Conservation (phyloP, 106 monocot species). For the Dendrobium officinale region DNA sequence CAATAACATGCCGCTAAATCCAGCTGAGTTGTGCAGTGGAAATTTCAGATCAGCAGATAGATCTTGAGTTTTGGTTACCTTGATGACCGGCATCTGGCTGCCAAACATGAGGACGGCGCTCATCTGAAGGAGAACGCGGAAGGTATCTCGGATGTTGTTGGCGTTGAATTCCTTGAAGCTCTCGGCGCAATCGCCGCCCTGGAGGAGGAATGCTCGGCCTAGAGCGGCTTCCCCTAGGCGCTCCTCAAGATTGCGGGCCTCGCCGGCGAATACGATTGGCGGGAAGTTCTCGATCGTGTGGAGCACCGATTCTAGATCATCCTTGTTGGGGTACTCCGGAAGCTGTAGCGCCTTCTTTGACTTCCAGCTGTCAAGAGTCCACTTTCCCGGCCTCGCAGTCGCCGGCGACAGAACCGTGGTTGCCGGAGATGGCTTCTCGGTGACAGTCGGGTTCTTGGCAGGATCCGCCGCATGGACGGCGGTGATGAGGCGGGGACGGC, state of each 20-base stretch:
- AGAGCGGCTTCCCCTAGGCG: constrained; percentile 66
- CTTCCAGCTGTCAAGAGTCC: constrained; percentile 73
- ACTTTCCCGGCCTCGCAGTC: constrained; percentile 26
- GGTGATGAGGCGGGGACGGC: not conserved
- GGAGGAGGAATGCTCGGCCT: constrained; percentile 74
- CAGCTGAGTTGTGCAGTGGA: not conserved
- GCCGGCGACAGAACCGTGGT: constrained; percentile 5
- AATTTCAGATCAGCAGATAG: not conserved
- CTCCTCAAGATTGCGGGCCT: constrained; percentile 76
- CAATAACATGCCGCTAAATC: not conserved
- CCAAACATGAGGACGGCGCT: constrained; percentile 83
- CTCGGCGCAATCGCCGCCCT: constrained; percentile 94
- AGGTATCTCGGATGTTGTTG: constrained; percentile 83
- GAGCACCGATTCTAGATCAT: constrained; percentile 56
- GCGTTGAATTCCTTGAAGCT: constrained; percentile 95
- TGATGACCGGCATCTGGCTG: constrained; percentile 77
- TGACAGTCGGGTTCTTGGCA: constrained; percentile 1
- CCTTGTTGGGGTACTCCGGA: constrained; percentile 68
- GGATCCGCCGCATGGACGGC: constrained; percentile 8
- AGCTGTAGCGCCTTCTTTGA: constrained; percentile 74
- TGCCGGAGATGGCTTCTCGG: not conserved
- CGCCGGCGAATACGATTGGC: constrained; percentile 83
- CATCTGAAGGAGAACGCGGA: constrained; percentile 86
- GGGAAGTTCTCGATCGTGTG: constrained; percentile 63
- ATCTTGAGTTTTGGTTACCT: constrained; percentile 31